phyloP scores from a whole-genome alignment of 177 flowering plant genomes.

The Vitis hybrid region DNA sequence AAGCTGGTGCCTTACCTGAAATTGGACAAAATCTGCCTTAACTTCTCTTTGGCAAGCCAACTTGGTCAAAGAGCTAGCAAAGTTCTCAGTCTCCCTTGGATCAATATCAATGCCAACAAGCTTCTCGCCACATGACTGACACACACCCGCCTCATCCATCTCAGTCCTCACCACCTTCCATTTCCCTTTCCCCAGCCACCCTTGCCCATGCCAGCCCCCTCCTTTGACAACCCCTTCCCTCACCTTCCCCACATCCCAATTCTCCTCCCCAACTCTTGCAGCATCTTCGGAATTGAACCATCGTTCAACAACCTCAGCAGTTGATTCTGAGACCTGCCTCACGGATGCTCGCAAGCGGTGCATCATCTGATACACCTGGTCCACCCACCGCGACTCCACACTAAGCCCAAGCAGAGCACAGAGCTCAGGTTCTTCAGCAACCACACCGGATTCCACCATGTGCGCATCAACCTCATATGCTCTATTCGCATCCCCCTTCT shows the following conservation, averaged over 20 bases:
- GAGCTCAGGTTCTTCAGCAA: constrained; percentile 76
- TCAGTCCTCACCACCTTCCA: constrained; percentile 69
- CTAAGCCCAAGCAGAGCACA: constrained; percentile 69
- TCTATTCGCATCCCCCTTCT: constrained; percentile 49
- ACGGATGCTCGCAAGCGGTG: constrained; percentile 69
- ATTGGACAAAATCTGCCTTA: constrained; percentile 48
- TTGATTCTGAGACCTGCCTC: constrained; percentile 77
- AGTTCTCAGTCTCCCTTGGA: constrained; percentile 82
- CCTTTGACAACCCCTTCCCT: constrained; percentile 63
- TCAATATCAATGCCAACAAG: constrained; percentile 91
- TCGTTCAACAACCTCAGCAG: constrained; percentile 50
- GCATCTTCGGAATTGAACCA: constrained; percentile 74
- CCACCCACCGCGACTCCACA: constrained; percentile 39
- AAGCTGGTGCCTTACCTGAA: constrained; percentile 51
- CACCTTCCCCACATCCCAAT: constrained; percentile 60
- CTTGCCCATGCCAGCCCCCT: constrained; percentile 98
- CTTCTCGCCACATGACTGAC: constrained; percentile 68
- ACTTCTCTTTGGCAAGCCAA: constrained; percentile 73
- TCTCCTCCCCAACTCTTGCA: constrained; percentile 52
- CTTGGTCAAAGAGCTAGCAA: constrained; percentile 60
- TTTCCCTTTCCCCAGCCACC: constrained; percentile 85
- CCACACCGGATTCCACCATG: constrained; percentile 62
- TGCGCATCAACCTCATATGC: constrained; percentile 82
- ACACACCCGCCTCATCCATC: constrained; percentile 65
- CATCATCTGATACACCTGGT: constrained; percentile 75